Conservation (phyloP, 2,329 filamentous ascomycete genomes). For the Microdochium nivale region DNA sequence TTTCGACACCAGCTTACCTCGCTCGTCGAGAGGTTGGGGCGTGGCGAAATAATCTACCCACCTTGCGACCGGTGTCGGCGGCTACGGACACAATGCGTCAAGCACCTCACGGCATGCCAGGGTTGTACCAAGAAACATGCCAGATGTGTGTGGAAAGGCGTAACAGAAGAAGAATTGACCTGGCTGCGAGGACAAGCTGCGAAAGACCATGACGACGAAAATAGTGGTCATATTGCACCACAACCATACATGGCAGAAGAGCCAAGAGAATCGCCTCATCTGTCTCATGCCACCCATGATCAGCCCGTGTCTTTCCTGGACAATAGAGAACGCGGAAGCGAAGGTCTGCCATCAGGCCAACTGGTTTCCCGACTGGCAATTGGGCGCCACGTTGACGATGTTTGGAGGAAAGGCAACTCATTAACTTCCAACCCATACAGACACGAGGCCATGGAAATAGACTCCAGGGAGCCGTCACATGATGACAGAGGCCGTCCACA, state of each 20-base stretch:
- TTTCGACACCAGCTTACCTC: constrained; percentile 55
- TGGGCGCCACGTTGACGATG: not conserved
- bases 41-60: constrained; percentile 68
- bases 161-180: constrained; percentile 60
- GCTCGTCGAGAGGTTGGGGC: constrained; percentile 65
- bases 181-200: constrained; percentile 19
- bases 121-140: constrained; percentile 88
- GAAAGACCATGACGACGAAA: constrained; percentile 20
- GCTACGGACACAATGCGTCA: constrained; percentile 72
- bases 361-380: not conserved
- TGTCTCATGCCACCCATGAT: not conserved
- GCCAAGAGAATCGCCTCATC: not conserved
- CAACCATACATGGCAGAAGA: not conserved
- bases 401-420: not conserved
- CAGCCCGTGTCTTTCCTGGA: not conserved
- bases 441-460: not conserved
- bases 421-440: not conserved
- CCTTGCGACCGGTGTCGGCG: constrained; percentile 79
- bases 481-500: not conserved
- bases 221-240: constrained; percentile 5
- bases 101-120: constrained; percentile 78
- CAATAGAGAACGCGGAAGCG: not conserved
- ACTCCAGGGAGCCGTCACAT: not conserved
- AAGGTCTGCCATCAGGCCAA: not conserved
- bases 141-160: constrained; percentile 76